These are phyloP conservation scores for Globisporangium heterothallicum DNA, from an alignment of 352 stramenopile genomes.

Conservation along the genomic window DNA sequence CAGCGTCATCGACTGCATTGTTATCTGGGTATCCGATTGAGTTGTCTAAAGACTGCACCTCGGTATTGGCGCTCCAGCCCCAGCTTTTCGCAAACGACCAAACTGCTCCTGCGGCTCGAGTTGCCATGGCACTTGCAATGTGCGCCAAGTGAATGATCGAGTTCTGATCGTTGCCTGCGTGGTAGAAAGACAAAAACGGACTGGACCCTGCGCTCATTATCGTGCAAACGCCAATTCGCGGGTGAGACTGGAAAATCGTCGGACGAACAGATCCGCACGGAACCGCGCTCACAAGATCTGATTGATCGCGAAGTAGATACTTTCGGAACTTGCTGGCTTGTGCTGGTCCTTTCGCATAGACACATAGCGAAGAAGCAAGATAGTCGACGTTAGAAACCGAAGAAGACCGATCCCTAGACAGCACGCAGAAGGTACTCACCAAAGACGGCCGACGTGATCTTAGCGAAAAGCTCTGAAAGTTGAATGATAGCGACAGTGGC, in stretches of 20 bases:
- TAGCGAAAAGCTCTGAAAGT: conserved; percentile 47
- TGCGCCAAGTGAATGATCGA: conserved; percentile 85
- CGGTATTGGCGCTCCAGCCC: conserved; percentile 38
- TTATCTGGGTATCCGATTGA: conserved; percentile 14
- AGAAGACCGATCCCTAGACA: no score
- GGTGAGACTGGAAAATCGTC: conserved; percentile 80
- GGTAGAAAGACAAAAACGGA: conserved; percentile 79
- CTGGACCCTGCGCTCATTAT: conserved; percentile 60
- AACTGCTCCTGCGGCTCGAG: conserved; percentile 60
- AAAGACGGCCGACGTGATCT: conserved; percentile 50
- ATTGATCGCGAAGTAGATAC: conserved; percentile 68
- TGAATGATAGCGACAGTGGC: conserved; percentile 75
- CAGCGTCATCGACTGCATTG: conserved; percentile 40
- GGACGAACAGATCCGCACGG: conserved; percentile 59
- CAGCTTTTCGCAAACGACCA: conserved; percentile 85
- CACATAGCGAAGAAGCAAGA: neutral
- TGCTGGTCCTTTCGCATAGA: conserved; percentile 28
- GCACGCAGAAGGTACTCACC: conserved; percentile 25
- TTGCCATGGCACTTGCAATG: conserved; percentile 77
- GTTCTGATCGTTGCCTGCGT: conserved; percentile 80
- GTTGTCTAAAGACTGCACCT: conserved; percentile 5
- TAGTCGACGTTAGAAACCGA: neutral
- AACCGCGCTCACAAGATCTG: conserved; percentile 48
- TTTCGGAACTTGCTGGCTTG: conserved; percentile 80
- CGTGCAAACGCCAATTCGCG: conserved; percentile 65